Percentiles rank a stretch among this genome's conserved stretches.
Evolutionary conservation across 306 rosid genomes (phyloP).

Genomic region (Gynostemma pentaphyllum): DNA sequence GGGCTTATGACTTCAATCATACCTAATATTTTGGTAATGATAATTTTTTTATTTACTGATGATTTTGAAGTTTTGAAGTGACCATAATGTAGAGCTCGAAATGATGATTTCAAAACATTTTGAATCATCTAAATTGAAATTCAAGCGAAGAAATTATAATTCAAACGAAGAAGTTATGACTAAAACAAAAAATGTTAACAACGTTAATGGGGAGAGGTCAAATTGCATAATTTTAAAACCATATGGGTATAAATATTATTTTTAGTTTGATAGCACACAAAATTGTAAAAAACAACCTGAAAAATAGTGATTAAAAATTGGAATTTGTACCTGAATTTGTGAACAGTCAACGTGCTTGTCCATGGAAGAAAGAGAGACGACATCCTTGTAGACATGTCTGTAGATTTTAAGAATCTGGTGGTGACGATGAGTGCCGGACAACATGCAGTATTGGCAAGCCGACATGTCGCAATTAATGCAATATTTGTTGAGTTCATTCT

Average conservation of each 20-base stretch:
- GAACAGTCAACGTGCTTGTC: slow-evolving; percentile 31
- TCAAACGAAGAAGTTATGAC: no score
- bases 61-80: no score
- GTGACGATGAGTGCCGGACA: slow-evolving; percentile 21
- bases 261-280: neutral
- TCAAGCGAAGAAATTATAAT: no score
- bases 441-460: slow-evolving; percentile 29
- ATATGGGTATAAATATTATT: neutral
- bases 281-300: neutral
- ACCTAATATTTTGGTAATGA: no score
- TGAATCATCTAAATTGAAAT: no score
- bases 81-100: no score
- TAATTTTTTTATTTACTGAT: no score
- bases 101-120: no score
- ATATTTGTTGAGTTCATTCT: slow-evolving; percentile 29
- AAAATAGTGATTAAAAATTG: neutral
- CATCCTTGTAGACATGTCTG: slow-evolving; percentile 34
- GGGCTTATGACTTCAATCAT: no score
- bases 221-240: no score
- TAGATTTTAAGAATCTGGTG: slow-evolving; percentile 27
- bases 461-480: slow-evolving; percentile 29
- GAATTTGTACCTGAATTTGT: slow-evolving; percentile 33
- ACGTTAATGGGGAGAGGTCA: no score
- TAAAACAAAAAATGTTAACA: no score
- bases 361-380: slow-evolving; percentile 27